These are phyloP conservation scores for Amborella trichopoda DNA, from an alignment of 164 flowering plant species.

Conservation along the genomic window DNA sequence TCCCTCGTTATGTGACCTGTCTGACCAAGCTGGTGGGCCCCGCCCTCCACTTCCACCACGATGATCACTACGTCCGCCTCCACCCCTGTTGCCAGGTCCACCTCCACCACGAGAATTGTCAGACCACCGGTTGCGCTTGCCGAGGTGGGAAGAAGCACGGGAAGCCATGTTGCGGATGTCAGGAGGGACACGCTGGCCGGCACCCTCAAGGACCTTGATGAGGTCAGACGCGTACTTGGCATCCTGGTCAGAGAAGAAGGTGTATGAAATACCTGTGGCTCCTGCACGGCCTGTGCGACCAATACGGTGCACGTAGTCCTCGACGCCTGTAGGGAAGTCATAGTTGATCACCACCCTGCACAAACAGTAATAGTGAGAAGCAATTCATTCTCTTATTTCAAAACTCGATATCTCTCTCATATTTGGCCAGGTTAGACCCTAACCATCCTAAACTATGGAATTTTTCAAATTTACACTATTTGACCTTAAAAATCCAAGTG, in stretches of 20 bases:
- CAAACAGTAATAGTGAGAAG: not conserved
- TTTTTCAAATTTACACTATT: too few relatives aligned
- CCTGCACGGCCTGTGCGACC: conserved; percentile 97
- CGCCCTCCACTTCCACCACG: conserved; percentile 34
- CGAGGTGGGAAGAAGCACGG: conserved; percentile 58
- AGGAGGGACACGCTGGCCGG: conserved; percentile 64
- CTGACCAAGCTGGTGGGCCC: conserved; percentile 20
- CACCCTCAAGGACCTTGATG: conserved; percentile 74
- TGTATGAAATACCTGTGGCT: conserved; percentile 73
- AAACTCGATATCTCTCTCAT: too few relatives aligned
- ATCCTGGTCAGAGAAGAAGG: conserved; percentile 78
- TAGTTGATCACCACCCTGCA: conserved; percentile 83
- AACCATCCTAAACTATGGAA: too few relatives aligned
- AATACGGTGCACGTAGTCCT: conserved; percentile 91
- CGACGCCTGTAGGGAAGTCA: conserved; percentile 88
- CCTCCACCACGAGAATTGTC: conserved; percentile 32
- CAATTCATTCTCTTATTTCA: too few relatives aligned
- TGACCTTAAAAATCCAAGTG: too few relatives aligned
- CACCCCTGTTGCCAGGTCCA: conserved; percentile 19
- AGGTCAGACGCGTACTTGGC: conserved; percentile 72
- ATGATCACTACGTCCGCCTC: conserved; percentile 25
- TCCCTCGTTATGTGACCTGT: conserved; percentile 23
- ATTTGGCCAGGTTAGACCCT: too few relatives aligned
- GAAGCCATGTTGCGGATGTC: conserved; percentile 63
- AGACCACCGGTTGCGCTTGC: conserved; percentile 42